These are phyloP conservation scores for Trichoderma asperelloides DNA, from an alignment of 495 filamentous ascomycete genomes.

Conservation along the genomic window DNA sequence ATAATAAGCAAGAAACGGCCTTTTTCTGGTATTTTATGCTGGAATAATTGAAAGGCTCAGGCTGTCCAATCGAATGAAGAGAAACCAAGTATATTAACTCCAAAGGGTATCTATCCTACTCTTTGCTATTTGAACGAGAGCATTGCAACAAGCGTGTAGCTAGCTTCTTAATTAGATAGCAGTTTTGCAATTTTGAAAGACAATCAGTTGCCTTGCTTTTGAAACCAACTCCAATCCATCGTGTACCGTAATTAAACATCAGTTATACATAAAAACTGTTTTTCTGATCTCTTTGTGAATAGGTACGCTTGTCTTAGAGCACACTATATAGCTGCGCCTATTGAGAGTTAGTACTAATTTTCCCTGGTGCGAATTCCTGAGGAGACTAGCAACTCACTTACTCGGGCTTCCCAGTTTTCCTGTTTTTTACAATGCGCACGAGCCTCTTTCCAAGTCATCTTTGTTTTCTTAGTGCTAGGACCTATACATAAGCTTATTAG, in stretches of 20 bases:
- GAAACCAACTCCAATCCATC: not conserved
- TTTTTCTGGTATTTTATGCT: not conserved
- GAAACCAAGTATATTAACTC: not conserved
- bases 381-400: not conserved
- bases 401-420: not conserved
- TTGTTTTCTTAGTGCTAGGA: not conserved
- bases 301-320: not conserved
- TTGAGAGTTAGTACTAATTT: not conserved
- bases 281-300: not conserved
- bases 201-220: not conserved
- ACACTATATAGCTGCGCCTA: not conserved
- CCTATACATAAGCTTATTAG: not conserved
- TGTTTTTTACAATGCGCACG: not conserved
- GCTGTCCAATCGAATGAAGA: not conserved
- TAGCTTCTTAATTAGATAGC: not conserved
- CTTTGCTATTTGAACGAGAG: not conserved
- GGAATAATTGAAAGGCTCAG: not conserved
- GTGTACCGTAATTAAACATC: not conserved
- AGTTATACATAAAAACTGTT: not conserved
- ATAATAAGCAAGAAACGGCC: not conserved
- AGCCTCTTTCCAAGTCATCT: conserved; percentile 4
- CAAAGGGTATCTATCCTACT: not conserved
- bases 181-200: not conserved
- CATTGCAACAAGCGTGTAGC: not conserved
- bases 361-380: not conserved